Evolutionary conservation across 2,329 filamentous ascomycete species (phyloP).

Genomic region (Tothia fuscella): DNA sequence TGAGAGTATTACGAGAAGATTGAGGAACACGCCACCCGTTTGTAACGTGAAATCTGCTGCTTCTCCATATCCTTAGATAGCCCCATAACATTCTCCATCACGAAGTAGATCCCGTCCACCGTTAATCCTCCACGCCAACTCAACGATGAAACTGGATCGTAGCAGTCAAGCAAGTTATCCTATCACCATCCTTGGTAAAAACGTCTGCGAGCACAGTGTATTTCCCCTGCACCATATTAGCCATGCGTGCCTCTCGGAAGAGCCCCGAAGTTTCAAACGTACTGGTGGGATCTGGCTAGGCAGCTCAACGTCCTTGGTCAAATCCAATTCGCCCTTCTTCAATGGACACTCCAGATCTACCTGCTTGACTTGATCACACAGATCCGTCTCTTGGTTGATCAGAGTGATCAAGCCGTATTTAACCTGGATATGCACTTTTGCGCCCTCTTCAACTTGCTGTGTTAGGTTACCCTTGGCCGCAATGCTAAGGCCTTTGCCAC

Average conservation of each 20-base stretch:
- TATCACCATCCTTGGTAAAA: constrained; percentile 56
- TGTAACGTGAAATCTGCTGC: too few relatives aligned
- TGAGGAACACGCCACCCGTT: too few relatives aligned
- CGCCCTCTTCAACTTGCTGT: constrained; percentile 61
- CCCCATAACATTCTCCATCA: too few relatives aligned
- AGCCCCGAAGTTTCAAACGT: constrained; percentile 28
- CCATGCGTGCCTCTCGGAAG: neutral
- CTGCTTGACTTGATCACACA: constrained; percentile 81
- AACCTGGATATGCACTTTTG: constrained; percentile 71
- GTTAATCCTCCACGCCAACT: constrained; percentile 11
- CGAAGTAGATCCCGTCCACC: too few relatives aligned
- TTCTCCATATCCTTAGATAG: too few relatives aligned
- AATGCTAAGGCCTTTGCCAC: constrained; percentile 68
- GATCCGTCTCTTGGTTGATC: constrained; percentile 65
- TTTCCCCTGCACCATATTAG: constrained; percentile 50
- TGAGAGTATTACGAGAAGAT: too few relatives aligned
- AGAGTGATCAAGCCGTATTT: constrained; percentile 92
- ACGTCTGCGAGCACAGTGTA: constrained; percentile 87
- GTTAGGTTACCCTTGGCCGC: constrained; percentile 64
- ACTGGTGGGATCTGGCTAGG: constrained; percentile 82
- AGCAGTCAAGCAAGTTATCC: constrained; percentile 79
- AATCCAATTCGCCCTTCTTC: constrained; percentile 58
- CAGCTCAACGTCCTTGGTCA: constrained; percentile 74
- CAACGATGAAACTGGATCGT: constrained; percentile 49
- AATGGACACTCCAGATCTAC: constrained; percentile 85